These are phyloP conservation scores for Xylaria scruposa DNA, from an alignment of 495 filamentous ascomycete genomes.

Conservation along the genomic window DNA sequence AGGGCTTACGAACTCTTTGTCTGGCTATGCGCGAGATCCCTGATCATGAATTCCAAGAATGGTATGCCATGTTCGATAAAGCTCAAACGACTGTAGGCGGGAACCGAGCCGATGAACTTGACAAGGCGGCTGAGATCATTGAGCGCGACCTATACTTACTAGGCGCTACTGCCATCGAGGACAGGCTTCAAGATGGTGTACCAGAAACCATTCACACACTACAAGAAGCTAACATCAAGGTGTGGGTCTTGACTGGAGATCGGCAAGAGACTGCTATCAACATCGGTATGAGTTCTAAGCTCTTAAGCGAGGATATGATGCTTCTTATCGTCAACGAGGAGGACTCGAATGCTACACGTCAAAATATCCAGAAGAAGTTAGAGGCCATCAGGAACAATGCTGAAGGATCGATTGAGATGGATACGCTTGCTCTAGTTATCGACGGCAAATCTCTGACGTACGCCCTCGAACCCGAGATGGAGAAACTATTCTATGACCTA, in stretches of 20 bases:
- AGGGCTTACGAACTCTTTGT: slow-evolving; percentile 94
- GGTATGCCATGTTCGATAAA: slow-evolving; percentile 86
- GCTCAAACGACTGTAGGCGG: slow-evolving; percentile 90
- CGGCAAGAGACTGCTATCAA: slow-evolving; percentile 99
- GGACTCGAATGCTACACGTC: slow-evolving; percentile 70
- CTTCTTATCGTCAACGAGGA: slow-evolving; percentile 97
- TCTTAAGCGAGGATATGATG: slow-evolving; percentile 99
- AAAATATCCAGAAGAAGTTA: slow-evolving; percentile 90
- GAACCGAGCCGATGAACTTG: slow-evolving; percentile 91
- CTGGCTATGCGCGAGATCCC: slow-evolving; percentile 93
- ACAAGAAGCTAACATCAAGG: slow-evolving; percentile 96
- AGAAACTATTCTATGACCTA: slow-evolving; percentile 91
- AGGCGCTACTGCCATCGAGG: slow-evolving; percentile 97
- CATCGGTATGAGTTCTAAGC: slow-evolving; percentile 99
- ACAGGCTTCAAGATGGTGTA: slow-evolving; percentile 95
- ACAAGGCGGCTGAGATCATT: slow-evolving; percentile 96
- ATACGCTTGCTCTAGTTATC: slow-evolving; percentile 92
- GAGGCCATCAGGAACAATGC: slow-evolving; percentile 82
- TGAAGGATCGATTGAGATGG: slow-evolving; percentile 74
- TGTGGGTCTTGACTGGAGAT: slow-evolving; percentile 98
- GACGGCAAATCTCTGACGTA: slow-evolving; percentile 95
- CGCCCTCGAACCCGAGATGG: slow-evolving; percentile 91
- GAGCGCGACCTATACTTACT: slow-evolving; percentile 90
- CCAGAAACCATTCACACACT: slow-evolving; percentile 98
- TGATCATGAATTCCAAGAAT: slow-evolving; percentile 88